Conservation (phyloP, 2,329 filamentous ascomycete genomes). For the Exophiala aquamarina region DNA sequence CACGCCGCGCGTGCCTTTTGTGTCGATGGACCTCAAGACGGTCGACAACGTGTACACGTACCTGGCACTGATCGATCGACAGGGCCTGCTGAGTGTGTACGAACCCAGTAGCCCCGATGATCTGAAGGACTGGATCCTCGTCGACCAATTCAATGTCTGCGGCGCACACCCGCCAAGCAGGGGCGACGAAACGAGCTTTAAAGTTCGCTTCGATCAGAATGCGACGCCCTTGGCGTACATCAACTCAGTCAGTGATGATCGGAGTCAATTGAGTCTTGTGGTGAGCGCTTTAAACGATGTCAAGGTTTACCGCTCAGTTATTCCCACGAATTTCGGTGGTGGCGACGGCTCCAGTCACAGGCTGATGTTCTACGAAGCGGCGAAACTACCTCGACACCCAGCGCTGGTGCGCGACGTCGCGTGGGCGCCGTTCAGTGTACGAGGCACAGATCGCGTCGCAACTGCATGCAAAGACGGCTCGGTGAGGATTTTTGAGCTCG, state of each 20-base stretch:
- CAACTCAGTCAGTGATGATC: conserved; percentile 75
- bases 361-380: conserved; percentile 71
- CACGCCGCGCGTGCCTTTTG: conserved; percentile 60
- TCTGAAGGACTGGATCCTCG: conserved; percentile 69
- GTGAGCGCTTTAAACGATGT: conserved; percentile 84
- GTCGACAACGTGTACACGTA: conserved; percentile 79
- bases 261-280: conserved; percentile 75
- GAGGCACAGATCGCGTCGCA: conserved; percentile 86
- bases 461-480: conserved; percentile 91
- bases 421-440: conserved; percentile 88
- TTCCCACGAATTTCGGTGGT: conserved; percentile 45
- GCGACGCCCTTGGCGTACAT: conserved; percentile 68
- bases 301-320: conserved; percentile 72
- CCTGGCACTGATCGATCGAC: conserved; percentile 79
- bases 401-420: conserved; percentile 64
- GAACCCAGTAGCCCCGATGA: conserved; percentile 85
- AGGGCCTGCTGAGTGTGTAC: conserved; percentile 75
- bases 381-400: conserved; percentile 70
- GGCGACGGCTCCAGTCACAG: conserved; percentile 58
- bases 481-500: conserved; percentile 82
- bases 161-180: conserved; percentile 62
- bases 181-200: conserved; percentile 84
- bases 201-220: conserved; percentile 85
- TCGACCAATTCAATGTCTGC: conserved; percentile 76
- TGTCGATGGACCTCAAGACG: conserved; percentile 83